These are phyloP conservation scores for Aspergillus fructus DNA, from an alignment of 2,329 filamentous ascomycete species.

Conservation along the genomic window DNA sequence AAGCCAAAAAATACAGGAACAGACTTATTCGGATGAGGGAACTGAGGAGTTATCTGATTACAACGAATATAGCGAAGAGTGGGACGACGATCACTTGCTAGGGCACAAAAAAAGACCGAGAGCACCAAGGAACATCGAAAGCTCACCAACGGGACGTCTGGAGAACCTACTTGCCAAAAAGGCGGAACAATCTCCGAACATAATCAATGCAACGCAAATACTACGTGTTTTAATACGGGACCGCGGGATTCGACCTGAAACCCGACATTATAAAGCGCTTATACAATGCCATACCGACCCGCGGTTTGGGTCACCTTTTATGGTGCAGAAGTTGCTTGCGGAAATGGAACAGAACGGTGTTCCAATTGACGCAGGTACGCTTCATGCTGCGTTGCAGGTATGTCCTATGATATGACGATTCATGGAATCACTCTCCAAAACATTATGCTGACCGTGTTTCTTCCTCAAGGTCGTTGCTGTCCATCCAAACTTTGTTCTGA, in stretches of 20 bases:
- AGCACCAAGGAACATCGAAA: slow-evolving; percentile 20
- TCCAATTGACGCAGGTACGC: slow-evolving; percentile 63
- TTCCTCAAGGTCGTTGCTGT: slow-evolving; percentile 64
- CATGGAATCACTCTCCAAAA: not conserved
- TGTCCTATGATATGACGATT: slow-evolving; percentile 11
- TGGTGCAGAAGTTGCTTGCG: slow-evolving; percentile 62
- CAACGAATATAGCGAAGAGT: not conserved
- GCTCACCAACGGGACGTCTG: slow-evolving; percentile 21
- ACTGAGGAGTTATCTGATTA: too few relatives aligned
- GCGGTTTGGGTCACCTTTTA: slow-evolving; percentile 63
- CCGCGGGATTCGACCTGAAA: slow-evolving; percentile 36
- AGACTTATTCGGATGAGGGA: not conserved
- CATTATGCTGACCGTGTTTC: not conserved
- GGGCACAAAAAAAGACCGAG: not conserved
- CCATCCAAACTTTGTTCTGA: slow-evolving; percentile 80
- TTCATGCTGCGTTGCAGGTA: slow-evolving; percentile 70
- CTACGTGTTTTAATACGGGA: slow-evolving; percentile 40
- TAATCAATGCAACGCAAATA: slow-evolving; percentile 30
- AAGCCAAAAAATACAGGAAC: not conserved
- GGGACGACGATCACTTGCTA: not conserved
- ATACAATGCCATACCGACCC: slow-evolving; percentile 69
- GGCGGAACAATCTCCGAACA: slow-evolving; percentile 18
- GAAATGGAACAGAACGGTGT: slow-evolving; percentile 69
- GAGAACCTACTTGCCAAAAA: slow-evolving; percentile 27
- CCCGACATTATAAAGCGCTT: slow-evolving; percentile 66